These are phyloP conservation scores for Neofusicoccum ribis DNA, from an alignment of 2,329 filamentous ascomycete genomes.

Conservation along the genomic window DNA sequence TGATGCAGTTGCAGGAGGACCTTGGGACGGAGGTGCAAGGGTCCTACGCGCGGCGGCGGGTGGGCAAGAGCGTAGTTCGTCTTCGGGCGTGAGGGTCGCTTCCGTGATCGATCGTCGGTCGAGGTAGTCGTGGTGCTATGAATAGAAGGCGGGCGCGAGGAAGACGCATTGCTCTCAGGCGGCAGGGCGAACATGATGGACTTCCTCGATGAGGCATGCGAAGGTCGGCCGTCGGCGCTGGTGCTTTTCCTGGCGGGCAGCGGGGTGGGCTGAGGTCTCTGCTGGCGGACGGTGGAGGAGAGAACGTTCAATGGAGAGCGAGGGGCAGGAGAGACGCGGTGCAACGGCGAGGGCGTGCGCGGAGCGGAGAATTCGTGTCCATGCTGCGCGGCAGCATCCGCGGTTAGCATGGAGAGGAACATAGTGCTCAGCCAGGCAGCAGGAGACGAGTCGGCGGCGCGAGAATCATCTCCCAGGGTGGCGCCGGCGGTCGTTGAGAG, in stretches of 20 bases:
- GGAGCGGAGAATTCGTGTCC: constrained; percentile 33
- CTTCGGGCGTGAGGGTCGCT: constrained; percentile 54
- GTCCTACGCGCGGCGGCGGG: constrained; percentile 60
- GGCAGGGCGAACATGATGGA: constrained; percentile 22
- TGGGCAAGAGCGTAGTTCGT: constrained; percentile 69
- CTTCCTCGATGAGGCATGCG: constrained; percentile 19
- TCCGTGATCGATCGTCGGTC: constrained; percentile 38
- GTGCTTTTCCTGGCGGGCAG: constrained; percentile 16
- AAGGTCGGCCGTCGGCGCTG: constrained; percentile 13
- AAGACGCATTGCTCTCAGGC: constrained; percentile 22
- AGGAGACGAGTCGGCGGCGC: background rate
- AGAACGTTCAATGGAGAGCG: constrained; percentile 38
- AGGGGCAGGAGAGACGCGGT: constrained; percentile 30
- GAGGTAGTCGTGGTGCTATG: constrained; percentile 23
- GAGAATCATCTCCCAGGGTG: constrained; percentile 4
- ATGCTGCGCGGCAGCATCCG: constrained; percentile 37
- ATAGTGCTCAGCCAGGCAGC: constrained; percentile 24
- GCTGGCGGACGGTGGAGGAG: constrained; percentile 31
- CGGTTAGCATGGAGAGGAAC: constrained; percentile 41
- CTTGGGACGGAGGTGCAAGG: constrained; percentile 66
- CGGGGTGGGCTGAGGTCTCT: constrained; percentile 25
- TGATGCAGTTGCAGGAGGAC: constrained; percentile 72
- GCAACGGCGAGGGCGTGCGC: constrained; percentile 23
- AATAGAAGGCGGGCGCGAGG: constrained; percentile 14
- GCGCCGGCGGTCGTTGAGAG: background rate